Base-by-base conservation (phyloP, 495 filamentous ascomycete genomes). In the Neurospora cerealis region DNA sequence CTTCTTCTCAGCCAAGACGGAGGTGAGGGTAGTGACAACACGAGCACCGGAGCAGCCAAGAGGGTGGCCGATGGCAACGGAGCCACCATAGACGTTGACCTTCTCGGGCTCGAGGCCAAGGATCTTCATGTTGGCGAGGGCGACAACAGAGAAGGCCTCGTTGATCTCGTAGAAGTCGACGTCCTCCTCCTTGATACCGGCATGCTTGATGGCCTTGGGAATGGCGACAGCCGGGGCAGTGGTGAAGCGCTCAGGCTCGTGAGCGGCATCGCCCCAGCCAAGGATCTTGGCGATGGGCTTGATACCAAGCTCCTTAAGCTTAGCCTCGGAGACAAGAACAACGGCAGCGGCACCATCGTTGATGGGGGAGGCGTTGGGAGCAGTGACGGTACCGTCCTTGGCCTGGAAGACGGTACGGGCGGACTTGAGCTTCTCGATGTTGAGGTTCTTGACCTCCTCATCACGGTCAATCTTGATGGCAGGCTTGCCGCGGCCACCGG, bases 121-220 rank as follows among this genome's bases (percentile, higher is more conserved):
- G 46, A 98, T 79, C 87, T 98, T 97, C 84, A 97, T 88, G 84
- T 99, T 99, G 73, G 96, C 95, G 69, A 98, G 85, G 19, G 96
- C 95, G 66, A 99, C 96, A 34, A 99, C 96, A 60, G 92, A 94
- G 87, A 99, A 99, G 7, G 96, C 96, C 85, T 99, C 96, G 83
- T 99, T 99, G 87, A 99, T 97, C 87, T 99, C 96, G 79, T 95
- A 98, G 75, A 90, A 95, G 78, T 98, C 95, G 70, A 99, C 88
- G 46, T 91, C 84, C 62, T 91, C 86, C 76, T 90, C 88, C 41
- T 89, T 87, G 70, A 98, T 83, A 73, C 90, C 90, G 42, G 96
- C 96, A 82, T 99, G 95, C 86, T 92, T 92, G 75, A 98, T 88
- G 17, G 96, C 96, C 87, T 98, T 98, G 74, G 96, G 96, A 72